phyloP scores from a whole-genome alignment of 768 basidiomycete species.

The Chalciporus sphaerocephalus region DNA sequence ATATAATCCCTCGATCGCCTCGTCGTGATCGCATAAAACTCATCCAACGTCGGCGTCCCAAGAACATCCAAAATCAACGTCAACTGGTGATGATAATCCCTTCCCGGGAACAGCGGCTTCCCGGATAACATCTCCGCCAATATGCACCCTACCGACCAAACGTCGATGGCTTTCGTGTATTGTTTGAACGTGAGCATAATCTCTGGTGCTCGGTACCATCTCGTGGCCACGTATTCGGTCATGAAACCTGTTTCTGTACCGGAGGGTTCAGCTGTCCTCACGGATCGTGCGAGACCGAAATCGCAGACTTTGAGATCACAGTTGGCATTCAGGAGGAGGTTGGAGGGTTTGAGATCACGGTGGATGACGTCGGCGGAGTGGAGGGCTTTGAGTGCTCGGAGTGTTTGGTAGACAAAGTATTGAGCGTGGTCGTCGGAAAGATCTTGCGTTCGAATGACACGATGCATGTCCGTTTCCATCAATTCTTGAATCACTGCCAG shows the following conservation, averaged over 20 bases:
- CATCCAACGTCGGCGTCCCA: slow-evolving; percentile 94
- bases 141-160: slow-evolving; percentile 86
- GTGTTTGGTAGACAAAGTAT: slow-evolving; percentile 91
- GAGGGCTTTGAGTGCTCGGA: slow-evolving; percentile 91
- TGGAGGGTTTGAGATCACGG: slow-evolving; percentile 95
- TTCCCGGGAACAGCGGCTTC: slow-evolving; percentile 94
- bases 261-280: slow-evolving; percentile 79
- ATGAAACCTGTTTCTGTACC: slow-evolving; percentile 86
- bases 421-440: slow-evolving; percentile 94
- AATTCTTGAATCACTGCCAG: slow-evolving; percentile 78
- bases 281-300: slow-evolving; percentile 91
- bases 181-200: slow-evolving; percentile 99
- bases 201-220: slow-evolving; percentile 99
- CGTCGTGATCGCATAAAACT: slow-evolving; percentile 96
- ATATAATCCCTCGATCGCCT: slow-evolving; percentile 92
- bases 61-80: slow-evolving; percentile 94
- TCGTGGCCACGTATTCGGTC: slow-evolving; percentile 97
- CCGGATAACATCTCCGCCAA: slow-evolving; percentile 97
- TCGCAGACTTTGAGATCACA: slow-evolving; percentile 95
- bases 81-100: slow-evolving; percentile 95
- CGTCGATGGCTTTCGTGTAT: slow-evolving; percentile 93
- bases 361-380: slow-evolving; percentile 97
- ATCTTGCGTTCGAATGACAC: slow-evolving; percentile 92
- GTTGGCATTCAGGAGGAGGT: slow-evolving; percentile 94
- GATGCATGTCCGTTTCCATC: slow-evolving; percentile 96